A percentile compares a stretch with the other conserved stretches of the same genome.
phyloP scores from a whole-genome alignment of 1,139 yeast genomes.

The Suhomyces ambrosiae region DNA sequence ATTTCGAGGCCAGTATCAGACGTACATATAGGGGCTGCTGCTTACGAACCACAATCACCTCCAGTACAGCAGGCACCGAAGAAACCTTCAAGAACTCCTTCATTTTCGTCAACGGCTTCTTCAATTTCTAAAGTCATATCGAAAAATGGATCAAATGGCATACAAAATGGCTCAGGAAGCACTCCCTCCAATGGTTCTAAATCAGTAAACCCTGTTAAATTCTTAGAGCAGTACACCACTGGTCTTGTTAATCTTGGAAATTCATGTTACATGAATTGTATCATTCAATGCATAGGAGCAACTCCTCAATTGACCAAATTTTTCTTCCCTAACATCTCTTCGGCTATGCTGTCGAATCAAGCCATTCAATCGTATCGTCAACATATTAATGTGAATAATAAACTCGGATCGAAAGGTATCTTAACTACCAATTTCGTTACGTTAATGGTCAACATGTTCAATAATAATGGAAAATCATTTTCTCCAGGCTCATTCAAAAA shows the following conservation, averaged over 20 bases:
- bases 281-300: slow-evolving; percentile 75
- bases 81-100: slow-evolving; percentile 6
- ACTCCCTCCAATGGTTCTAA: neutral
- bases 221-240: slow-evolving; percentile 40
- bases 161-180: neutral
- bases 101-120: slow-evolving; percentile 1
- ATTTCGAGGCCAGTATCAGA: neutral
- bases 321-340: slow-evolving; percentile 34
- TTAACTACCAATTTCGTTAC: slow-evolving; percentile 74
- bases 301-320: slow-evolving; percentile 46
- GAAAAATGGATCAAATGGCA: slow-evolving; percentile 1
- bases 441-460: slow-evolving; percentile 61
- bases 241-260: slow-evolving; percentile 86
- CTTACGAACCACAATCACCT: slow-evolving; percentile 9
- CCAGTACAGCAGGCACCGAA: slow-evolving; percentile 19
- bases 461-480: slow-evolving; percentile 49
- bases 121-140: slow-evolving; percentile 4
- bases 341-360: slow-evolving; percentile 14
- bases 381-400: slow-evolving; percentile 74
- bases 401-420: slow-evolving; percentile 81
- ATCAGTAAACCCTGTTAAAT: slow-evolving; percentile 19
- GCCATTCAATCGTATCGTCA: slow-evolving; percentile 53
- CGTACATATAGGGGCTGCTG: slow-evolving; percentile 3
- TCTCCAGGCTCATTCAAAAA: slow-evolving; percentile 62
- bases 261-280: slow-evolving; percentile 92